Evolutionary conservation across 2,329 filamentous ascomycete genomes (phyloP).

Genomic region (Stylonectria norvegica): DNA sequence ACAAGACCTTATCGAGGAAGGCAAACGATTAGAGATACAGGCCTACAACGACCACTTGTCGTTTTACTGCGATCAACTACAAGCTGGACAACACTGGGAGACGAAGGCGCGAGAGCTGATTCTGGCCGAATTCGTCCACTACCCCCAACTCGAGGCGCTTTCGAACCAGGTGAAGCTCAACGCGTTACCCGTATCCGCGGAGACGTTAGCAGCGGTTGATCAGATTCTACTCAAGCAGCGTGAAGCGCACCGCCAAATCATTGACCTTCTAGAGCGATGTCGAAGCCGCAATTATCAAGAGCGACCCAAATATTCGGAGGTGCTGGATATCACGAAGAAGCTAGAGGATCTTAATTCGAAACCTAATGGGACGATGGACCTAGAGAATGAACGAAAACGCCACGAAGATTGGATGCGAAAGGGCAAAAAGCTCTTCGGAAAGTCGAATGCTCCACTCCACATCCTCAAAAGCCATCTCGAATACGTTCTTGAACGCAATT

Average conservation of each 20-base stretch:
- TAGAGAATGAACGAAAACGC: constrained; percentile 89
- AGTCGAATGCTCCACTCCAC: constrained; percentile 93
- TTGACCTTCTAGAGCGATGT: constrained; percentile 75
- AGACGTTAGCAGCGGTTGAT: constrained; percentile 79
- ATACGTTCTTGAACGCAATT: constrained; percentile 84
- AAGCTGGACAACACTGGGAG: constrained; percentile 83
- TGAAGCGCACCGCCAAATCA: constrained; percentile 85
- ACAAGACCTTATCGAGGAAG: constrained; percentile 71
- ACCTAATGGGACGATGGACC: constrained; percentile 81
- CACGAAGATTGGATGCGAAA: constrained; percentile 99
- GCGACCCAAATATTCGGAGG: constrained; percentile 82
- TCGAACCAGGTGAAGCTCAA: constrained; percentile 72
- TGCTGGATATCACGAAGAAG: constrained; percentile 84
- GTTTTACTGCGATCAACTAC: constrained; percentile 71
- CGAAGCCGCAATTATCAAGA: constrained; percentile 71
- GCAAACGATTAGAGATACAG: constrained; percentile 72
- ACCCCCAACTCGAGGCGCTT: constrained; percentile 88
- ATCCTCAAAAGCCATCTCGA: constrained; percentile 95
- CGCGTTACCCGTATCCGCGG: constrained; percentile 73
- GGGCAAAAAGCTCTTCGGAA: constrained; percentile 96
- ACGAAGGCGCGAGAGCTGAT: constrained; percentile 89
- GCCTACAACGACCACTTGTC: constrained; percentile 76
- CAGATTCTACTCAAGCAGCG: constrained; percentile 93
- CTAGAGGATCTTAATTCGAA: constrained; percentile 90
- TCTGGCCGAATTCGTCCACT: constrained; percentile 86